Conservation (phyloP, 371 early-diverging fungal genomes). For the Mucor circinelloides region DNA sequence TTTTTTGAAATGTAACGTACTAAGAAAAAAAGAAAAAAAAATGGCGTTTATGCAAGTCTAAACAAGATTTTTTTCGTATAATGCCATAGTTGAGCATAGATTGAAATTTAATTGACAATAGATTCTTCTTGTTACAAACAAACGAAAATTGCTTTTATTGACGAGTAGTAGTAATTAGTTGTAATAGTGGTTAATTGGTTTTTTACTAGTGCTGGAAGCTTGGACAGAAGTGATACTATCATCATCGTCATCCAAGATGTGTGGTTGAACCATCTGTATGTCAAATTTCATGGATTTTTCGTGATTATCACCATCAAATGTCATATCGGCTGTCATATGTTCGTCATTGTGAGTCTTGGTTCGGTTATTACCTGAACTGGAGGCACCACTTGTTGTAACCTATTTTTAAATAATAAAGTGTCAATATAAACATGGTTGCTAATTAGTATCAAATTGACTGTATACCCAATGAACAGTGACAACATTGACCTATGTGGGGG, state of each 20-base stretch:
- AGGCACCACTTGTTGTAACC: conserved; percentile 23
- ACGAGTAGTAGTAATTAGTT: background rate
- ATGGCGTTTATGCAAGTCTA: background rate
- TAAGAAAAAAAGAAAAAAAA: too few species aligned
- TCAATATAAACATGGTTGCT: conserved; percentile 12
- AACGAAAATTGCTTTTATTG: background rate
- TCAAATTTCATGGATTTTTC: conserved; percentile 21
- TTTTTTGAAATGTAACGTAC: background rate
- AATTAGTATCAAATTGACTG: background rate
- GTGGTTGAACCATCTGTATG: conserved; percentile 9
- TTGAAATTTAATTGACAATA: background rate
- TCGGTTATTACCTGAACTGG: conserved; percentile 14
- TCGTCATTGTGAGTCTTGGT: conserved; percentile 20
- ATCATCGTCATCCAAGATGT: conserved; percentile 19
- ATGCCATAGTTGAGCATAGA: background rate
- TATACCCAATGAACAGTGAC: conserved; percentile 62
- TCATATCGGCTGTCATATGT: conserved; percentile 25
- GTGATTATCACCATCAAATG: conserved; percentile 24
- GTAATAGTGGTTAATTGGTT: conserved; percentile 12
- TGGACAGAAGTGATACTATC: conserved; percentile 16
- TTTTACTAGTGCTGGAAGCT: conserved; percentile 21
- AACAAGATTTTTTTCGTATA: background rate
- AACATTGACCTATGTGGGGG: conserved; percentile 45
- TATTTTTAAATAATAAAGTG: conserved; percentile 17
- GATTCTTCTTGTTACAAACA: background rate